phyloP scores from a whole-genome alignment of 1,284 basidiomycete genomes.

The Anthracocystis panici-leucophaei region DNA sequence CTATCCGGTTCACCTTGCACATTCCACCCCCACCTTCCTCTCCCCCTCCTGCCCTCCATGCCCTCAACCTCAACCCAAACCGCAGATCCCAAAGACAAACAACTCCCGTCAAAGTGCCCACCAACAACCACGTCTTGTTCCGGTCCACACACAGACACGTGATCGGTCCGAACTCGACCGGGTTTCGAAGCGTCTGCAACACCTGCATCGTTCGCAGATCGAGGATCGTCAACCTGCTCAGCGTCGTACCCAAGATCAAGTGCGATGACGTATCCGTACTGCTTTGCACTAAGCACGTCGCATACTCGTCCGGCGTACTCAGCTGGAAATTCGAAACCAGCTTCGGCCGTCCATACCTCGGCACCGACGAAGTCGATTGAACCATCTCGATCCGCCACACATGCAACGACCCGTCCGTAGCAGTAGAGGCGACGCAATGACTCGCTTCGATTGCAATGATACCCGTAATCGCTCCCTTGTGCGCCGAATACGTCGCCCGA shows the following conservation, averaged over 20 bases:
- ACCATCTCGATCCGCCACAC: slow-evolving; percentile 70
- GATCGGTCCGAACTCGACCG: slow-evolving; percentile 86
- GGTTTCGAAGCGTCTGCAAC: slow-evolving; percentile 82
- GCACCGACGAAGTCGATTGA: slow-evolving; percentile 62
- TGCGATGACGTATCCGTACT: slow-evolving; percentile 54
- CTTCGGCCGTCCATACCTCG: slow-evolving; percentile 69
- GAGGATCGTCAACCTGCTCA: slow-evolving; percentile 81
- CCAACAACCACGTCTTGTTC: slow-evolving; percentile 84
- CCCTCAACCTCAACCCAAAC: slow-evolving; percentile 82
- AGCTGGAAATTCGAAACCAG: slow-evolving; percentile 69
- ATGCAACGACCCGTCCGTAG: slow-evolving; percentile 70
- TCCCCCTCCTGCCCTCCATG: slow-evolving; percentile 82
- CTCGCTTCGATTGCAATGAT: slow-evolving; percentile 69
- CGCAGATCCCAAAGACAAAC: slow-evolving; percentile 92
- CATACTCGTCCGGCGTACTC: slow-evolving; percentile 67
- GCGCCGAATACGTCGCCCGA: slow-evolving; percentile 68
- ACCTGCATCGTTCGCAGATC: slow-evolving; percentile 87
- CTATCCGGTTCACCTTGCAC: slow-evolving; percentile 78
- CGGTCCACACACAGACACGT: slow-evolving; percentile 83
- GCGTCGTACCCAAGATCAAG: slow-evolving; percentile 85
- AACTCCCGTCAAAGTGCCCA: slow-evolving; percentile 85
- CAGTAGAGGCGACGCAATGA: slow-evolving; percentile 71
- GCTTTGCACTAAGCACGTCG: slow-evolving; percentile 62
- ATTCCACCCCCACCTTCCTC: slow-evolving; percentile 8
- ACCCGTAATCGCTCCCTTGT: slow-evolving; percentile 68